Percentiles rank a stretch among this genome's conserved stretches.
Conservation (phyloP, 2,329 filamentous ascomycete species). For the Dothiorella sarmentorum region DNA sequence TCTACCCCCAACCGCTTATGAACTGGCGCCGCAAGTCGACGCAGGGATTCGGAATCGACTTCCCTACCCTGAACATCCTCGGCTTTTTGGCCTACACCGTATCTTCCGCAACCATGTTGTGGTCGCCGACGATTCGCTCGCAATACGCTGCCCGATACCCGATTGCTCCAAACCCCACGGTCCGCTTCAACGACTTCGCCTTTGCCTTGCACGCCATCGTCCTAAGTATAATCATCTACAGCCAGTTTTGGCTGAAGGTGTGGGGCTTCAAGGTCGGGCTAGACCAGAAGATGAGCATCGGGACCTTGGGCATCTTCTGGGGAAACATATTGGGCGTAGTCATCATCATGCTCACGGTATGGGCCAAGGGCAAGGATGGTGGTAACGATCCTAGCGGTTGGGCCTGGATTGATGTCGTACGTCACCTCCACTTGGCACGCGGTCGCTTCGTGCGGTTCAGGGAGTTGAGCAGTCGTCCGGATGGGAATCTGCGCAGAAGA, state of each 20-base stretch:
- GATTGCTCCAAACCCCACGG: conserved; percentile 71
- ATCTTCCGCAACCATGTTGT: conserved; percentile 73
- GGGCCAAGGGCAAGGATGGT: conserved; percentile 38
- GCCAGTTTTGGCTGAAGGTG: conserved; percentile 67
- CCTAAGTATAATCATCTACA: conserved; percentile 68
- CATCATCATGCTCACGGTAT: conserved; percentile 48
- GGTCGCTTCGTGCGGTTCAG: too few relatives aligned
- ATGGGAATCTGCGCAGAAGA: too few relatives aligned
- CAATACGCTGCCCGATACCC: conserved; percentile 84
- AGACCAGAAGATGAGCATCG: conserved; percentile 53
- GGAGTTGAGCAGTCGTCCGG: too few relatives aligned
- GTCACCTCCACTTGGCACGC: too few relatives aligned
- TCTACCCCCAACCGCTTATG: conserved; percentile 84
- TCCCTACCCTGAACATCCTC: conserved; percentile 69
- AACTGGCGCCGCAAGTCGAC: conserved; percentile 77
- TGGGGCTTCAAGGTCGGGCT: conserved; percentile 71
- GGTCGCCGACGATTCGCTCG: conserved; percentile 68
- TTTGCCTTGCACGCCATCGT: conserved; percentile 81
- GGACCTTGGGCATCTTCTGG: conserved; percentile 66
- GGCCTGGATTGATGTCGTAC: conserved; percentile 64
- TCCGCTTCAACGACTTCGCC: conserved; percentile 82
- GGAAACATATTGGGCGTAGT: conserved; percentile 61
- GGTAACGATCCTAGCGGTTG: conserved; percentile 50
- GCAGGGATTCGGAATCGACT: conserved; percentile 81
- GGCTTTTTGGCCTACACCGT: conserved; percentile 74